phyloP scores from a whole-genome alignment of 805 yeast species.

The Soucietia sequanensis region DNA sequence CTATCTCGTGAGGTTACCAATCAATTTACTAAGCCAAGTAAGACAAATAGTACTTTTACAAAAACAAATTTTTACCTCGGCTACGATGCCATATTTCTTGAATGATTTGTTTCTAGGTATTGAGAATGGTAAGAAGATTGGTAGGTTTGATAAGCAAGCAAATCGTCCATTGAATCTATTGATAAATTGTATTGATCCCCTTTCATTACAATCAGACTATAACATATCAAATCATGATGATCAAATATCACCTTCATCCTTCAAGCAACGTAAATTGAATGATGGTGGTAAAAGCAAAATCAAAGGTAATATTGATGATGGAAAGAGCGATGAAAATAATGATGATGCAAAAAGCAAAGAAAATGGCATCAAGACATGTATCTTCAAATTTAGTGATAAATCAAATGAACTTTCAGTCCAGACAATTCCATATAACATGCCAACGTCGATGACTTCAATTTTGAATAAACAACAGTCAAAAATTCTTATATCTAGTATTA shows the following conservation, averaged over 20 bases:
- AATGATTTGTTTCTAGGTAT: constrained; percentile 4
- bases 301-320: not conserved
- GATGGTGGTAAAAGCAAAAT: not conserved
- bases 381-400: too few relatives aligned
- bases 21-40: not conserved
- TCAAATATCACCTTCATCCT: not conserved
- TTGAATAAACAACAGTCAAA: constrained; percentile 2
- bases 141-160: constrained; percentile 1
- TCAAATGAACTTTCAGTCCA: too few relatives aligned
- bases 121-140: not conserved
- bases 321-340: too few relatives aligned
- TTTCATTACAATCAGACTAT: too few relatives aligned
- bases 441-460: too few relatives aligned
- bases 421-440: too few relatives aligned
- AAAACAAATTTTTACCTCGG: too few relatives aligned
- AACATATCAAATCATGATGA: not conserved
- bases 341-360: not conserved
- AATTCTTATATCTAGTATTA: constrained; percentile 5
- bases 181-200: constrained; percentile 1
- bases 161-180: constrained; percentile 5
- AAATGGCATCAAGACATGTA: not conserved
- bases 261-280: not conserved
- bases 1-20: constrained; percentile 5
- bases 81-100: too few relatives aligned
- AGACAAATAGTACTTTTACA: too few relatives aligned